These are phyloP conservation scores for Pseudogymnoascus sp. DNA, from an alignment of 2,329 filamentous ascomycete species.

Conservation along the genomic window DNA sequence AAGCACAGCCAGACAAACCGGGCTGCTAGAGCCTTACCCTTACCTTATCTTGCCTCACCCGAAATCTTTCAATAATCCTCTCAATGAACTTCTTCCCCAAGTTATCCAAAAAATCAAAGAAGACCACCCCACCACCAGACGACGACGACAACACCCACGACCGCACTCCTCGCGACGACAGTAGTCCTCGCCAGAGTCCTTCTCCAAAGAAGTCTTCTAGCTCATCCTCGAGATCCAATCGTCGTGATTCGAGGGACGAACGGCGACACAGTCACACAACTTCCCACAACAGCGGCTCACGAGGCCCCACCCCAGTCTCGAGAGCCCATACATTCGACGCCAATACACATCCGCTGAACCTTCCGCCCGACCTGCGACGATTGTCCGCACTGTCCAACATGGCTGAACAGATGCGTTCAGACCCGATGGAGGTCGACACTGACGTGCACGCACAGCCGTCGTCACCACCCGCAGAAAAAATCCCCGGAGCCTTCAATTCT, in stretches of 20 bases:
- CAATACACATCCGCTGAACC: constrained; percentile 79
- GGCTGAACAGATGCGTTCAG: constrained; percentile 36
- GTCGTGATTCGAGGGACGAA: constrained; percentile 16
- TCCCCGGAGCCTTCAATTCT: constrained; percentile 33
- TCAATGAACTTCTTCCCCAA: constrained; percentile 30
- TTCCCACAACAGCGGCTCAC: constrained; percentile 23
- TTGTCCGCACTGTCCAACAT: constrained; percentile 58
- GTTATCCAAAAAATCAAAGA: constrained; percentile 27
- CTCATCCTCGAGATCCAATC: constrained; percentile 18
- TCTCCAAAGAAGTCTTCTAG: constrained; percentile 23
- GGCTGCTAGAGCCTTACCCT: constrained; percentile 6
- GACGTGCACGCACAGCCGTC: constrained; percentile 47
- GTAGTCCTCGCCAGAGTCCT: constrained; percentile 17
- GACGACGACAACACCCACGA: constrained; percentile 15
- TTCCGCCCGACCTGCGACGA: constrained; percentile 76
- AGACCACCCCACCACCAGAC: constrained; percentile 22
- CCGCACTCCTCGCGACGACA: not conserved
- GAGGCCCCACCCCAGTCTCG: constrained; percentile 21
- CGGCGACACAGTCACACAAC: constrained; percentile 18
- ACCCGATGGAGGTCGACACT: constrained; percentile 69
- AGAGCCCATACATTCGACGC: constrained; percentile 43
- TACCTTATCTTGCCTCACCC: constrained; percentile 4
- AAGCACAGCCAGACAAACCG: constrained; percentile 1
- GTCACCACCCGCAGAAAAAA: constrained; percentile 40
- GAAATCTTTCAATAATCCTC: constrained; percentile 9